A percentile compares a stretch with the other conserved stretches of the same genome.
Evolutionary conservation across 495 filamentous ascomycete species (phyloP).

Genomic region (Xylaria sp.): DNA sequence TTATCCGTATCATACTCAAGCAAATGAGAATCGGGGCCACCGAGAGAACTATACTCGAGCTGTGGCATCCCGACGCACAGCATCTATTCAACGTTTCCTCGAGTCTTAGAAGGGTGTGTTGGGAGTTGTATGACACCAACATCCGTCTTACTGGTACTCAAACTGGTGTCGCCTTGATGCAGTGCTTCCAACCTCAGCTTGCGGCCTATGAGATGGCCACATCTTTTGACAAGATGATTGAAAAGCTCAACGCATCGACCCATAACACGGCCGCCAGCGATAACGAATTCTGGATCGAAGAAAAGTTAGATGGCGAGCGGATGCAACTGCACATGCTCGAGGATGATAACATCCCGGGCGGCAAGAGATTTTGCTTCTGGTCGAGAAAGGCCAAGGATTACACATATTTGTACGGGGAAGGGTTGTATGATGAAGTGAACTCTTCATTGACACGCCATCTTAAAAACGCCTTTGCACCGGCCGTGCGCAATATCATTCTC

Average conservation of each 20-base stretch:
- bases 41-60: constrained; percentile 86
- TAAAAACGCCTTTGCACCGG: constrained; percentile 75
- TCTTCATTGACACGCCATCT: constrained; percentile 83
- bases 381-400: constrained; percentile 97
- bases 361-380: constrained; percentile 86
- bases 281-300: constrained; percentile 91
- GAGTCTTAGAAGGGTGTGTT: constrained; percentile 88
- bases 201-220: constrained; percentile 91
- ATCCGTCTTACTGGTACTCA: constrained; percentile 78
- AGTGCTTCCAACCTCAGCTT: constrained; percentile 96
- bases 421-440: constrained; percentile 71
- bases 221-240: constrained; percentile 81
- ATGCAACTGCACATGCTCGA: constrained; percentile 95
- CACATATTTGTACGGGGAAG: constrained; percentile 87
- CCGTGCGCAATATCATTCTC: constrained; percentile 83
- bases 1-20: constrained; percentile 91
- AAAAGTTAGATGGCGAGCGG: constrained; percentile 95
- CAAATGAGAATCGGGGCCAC: constrained; percentile 99
- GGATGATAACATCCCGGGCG: constrained; percentile 70
- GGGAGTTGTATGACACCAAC: constrained; percentile 85
- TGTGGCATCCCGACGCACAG: constrained; percentile 95
- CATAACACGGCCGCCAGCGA: constrained; percentile 68
- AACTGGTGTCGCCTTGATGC: constrained; percentile 81
- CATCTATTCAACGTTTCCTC: constrained; percentile 90
- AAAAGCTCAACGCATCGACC: constrained; percentile 59